Base-by-base conservation (phyloP, 768 basidiomycete species). In the Amanita pseudoporphyria region DNA sequence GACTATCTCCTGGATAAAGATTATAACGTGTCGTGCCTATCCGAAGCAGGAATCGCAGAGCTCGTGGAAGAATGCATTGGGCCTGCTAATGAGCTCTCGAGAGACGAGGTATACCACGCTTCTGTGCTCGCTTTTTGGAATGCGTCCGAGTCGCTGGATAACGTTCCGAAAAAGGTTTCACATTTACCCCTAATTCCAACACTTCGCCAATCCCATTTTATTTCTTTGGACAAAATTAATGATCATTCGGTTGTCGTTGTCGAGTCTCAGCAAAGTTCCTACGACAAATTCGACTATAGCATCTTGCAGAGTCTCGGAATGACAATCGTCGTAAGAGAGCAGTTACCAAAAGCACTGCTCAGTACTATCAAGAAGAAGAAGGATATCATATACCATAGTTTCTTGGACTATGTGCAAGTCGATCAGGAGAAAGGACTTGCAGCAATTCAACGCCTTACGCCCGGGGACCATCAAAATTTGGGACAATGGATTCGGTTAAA, bases 401-500 rank as follows among this genome's bases (percentile, higher is more conserved):
- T 67, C 4, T 51, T 57, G 7, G 55, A 53, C 36, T 57, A 62
- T 31, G 39, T 50, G 31, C 19, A 55, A 21, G 47, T 38, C 18
- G 47, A 45, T 13, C 36, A 44, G 31, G 41, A 24, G 37, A 52
- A 42, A 36, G 49, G 22, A 43, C 28, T 49, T 7, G 55, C 56
- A 4, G 48, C 39, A n/a, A 57, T 69, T 35, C 18, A n/a, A 1
- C 37, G 49, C 7, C 56, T 69, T 18, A 52, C 61, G 14, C 19
- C 44, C 1, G 38, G 51, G 1, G 24, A 53, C 3, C 60, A 57
- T 10, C 26, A 38, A 6, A 36, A 42, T 5, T 63, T 73, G 55
- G 63, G 65, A 9, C 38, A 52, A 19, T 71, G 71, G 70, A 57
- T 61, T 30, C 57, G 63, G 6, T 31, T n/a, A 0, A 56, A 57